Evolutionary conservation across 73 alveolate genomes (phyloP), one percentile per base, ranked within the genome.

Genomic region (Paramecium biaurelia): DNA sequence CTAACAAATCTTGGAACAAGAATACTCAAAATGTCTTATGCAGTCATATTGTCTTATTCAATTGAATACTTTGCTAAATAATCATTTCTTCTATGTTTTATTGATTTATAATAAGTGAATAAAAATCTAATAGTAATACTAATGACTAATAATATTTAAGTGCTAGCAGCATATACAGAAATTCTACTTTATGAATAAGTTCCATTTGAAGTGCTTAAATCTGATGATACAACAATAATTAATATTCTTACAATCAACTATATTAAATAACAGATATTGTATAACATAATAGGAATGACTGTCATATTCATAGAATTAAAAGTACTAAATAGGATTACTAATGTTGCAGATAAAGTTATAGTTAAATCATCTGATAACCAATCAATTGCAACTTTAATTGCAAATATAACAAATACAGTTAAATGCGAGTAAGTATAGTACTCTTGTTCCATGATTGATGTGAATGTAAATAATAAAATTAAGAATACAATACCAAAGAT

Each of bases 1-100:
- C 84, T 37, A n/a, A 89, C 94, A 67, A 89, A 89, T 89, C 74
- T 68, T 7, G 94, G 94, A 30, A 89, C 94, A 37, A 89, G 53
- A 7, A 89, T 89, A 7, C 88, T 57, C 24, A 89, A 63, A 18
- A 89, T 70, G 30, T 89, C 87, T 20, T 70, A 47, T 9, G 90
- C 90, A n/a, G 76, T 63, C 72, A 79, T 41, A 43, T 79, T 79
- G 14, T 79, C 90, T 43, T 79, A 20, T 47, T 79, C 90, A 10
- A 79, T 79, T 43, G 45, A 43, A 79, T 79, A 79, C 18, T 47
- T 79, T 1, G 90, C 90, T 79, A 79, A 79, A 79, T 79, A 79
- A 24, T 79, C 90, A 43, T 79, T 79, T 38, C 90, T 21, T 47
- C 90, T 79, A 43, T 79, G 74, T 21, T 79, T 79, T 4, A 79